A percentile compares a stretch with the other conserved stretches of the same genome.
Evolutionary conservation across 1,284 basidiomycete species (phyloP).

Genomic region (Chondrostereum purpureum): DNA sequence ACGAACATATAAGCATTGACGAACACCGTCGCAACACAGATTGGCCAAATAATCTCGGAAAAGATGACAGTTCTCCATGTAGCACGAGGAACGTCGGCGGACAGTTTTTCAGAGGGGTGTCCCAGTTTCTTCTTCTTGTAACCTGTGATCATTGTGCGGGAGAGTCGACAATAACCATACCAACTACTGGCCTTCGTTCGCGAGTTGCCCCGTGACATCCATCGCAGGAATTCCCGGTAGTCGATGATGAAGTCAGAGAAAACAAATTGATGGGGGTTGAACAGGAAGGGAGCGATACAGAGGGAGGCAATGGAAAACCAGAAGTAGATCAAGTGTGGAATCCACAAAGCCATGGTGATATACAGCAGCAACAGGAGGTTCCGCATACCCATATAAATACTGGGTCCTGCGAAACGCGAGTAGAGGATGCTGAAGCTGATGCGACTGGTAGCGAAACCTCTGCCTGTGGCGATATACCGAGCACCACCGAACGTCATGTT

Average conservation of each 20-base stretch:
- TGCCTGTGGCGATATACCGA: slow-evolving; percentile 94
- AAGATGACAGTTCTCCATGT: slow-evolving; percentile 81
- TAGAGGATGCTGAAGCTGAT: slow-evolving; percentile 93
- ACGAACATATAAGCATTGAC: slow-evolving; percentile 87
- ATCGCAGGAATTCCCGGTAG: slow-evolving; percentile 93
- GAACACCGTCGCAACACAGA: slow-evolving; percentile 73
- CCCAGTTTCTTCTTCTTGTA: slow-evolving; percentile 98
- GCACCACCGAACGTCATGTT: slow-evolving; percentile 95
- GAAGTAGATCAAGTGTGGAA: slow-evolving; percentile 94
- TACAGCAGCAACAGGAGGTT: slow-evolving; percentile 86
- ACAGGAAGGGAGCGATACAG: slow-evolving; percentile 91
- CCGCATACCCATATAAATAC: slow-evolving; percentile 95
- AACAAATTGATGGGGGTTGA: slow-evolving; percentile 98
- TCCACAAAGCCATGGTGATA: slow-evolving; percentile 85
- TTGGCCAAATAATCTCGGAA: slow-evolving; percentile 81
- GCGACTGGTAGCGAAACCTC: slow-evolving; percentile 93
- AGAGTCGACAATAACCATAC: slow-evolving; percentile 96
- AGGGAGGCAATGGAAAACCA: slow-evolving; percentile 90
- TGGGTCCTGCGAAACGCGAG: slow-evolving; percentile 96
- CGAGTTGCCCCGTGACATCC: slow-evolving; percentile 97
- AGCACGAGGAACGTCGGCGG: slow-evolving; percentile 87
- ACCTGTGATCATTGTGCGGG: slow-evolving; percentile 92
- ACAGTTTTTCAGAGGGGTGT: slow-evolving; percentile 92
- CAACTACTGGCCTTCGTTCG: slow-evolving; percentile 93
- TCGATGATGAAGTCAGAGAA: slow-evolving; percentile 95